Evolutionary conservation across 78 protist species (phyloP).

Genomic region (Blattamonas nauphoetae): DNA sequence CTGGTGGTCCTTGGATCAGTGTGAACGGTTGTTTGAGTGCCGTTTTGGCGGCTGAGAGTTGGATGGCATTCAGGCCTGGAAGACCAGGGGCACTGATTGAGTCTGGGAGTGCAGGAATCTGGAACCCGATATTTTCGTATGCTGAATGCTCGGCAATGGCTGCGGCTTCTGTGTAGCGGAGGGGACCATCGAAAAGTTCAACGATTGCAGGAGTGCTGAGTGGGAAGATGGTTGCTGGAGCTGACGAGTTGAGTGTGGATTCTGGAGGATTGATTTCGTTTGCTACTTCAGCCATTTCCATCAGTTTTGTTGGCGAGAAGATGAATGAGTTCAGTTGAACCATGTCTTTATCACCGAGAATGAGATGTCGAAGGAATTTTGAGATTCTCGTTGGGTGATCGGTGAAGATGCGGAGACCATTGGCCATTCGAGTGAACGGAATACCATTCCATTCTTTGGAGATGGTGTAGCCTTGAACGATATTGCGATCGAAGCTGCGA

Average conservation of each 20-base stretch:
- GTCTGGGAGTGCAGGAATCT: conserved; percentile 24
- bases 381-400: conserved; percentile 40
- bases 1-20: conserved; percentile 93
- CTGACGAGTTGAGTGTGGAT: background rate
- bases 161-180: background rate
- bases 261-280: conserved; percentile 1
- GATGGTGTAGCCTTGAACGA: too few relatives aligned
- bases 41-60: conserved; percentile 52
- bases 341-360: conserved; percentile 78
- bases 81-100: conserved; percentile 60
- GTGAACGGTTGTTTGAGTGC: conserved; percentile 72
- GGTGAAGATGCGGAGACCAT: background rate
- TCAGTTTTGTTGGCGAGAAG: too few relatives aligned
- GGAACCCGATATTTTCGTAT: conserved; percentile 43
- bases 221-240: background rate
- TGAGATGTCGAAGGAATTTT: conserved; percentile 64
- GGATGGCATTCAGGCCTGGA: conserved; percentile 71
- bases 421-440: conserved; percentile 58
- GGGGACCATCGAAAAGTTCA: background rate
- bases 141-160: conserved; percentile 22
- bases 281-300: too few relatives aligned
- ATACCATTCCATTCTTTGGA: conserved; percentile 90
- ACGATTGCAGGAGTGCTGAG: background rate
- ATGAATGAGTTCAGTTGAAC: background rate
- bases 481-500: too few relatives aligned